phyloP scores from a whole-genome alignment of 116 monocot genomes.

The Zostera marina region DNA sequence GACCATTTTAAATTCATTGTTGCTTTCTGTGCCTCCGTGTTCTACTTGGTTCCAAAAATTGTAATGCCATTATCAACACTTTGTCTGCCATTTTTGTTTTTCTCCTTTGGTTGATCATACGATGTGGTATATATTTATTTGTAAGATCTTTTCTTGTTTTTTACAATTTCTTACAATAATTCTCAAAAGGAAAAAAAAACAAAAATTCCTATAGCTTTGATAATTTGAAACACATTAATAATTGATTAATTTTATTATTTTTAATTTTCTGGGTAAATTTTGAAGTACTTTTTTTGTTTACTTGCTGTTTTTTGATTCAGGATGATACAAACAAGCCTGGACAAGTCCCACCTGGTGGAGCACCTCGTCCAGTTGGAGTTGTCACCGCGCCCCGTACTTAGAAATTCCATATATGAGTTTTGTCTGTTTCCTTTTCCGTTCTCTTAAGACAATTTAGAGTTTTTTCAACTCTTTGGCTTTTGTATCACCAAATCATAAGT shows the following conservation, averaged over 20 bases:
- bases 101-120: neutral
- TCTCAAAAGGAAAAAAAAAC: no score
- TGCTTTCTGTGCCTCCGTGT: neutral
- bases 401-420: neutral
- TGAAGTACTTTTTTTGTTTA: neutral
- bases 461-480: neutral
- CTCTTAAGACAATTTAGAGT: neutral
- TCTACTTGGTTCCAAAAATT: neutral
- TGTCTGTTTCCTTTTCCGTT: neutral
- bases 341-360: conserved; percentile 5
- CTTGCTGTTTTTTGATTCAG: conserved; percentile 1
- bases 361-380: conserved; percentile 16
- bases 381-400: conserved; percentile 10
- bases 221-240: no score
- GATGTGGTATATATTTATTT: conserved; percentile 3
- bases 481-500: no score
- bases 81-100: neutral
- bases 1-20: neutral
- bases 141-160: no score
- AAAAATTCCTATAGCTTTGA: no score
- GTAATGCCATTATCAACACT: conserved; percentile 4
- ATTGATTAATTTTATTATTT: no score
- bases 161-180: no score
- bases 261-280: neutral
- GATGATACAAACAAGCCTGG: conserved; percentile 27